Evolutionary conservation across 164 flowering plant species (phyloP).

Genomic region (Chloranthus sessilifolius): DNA sequence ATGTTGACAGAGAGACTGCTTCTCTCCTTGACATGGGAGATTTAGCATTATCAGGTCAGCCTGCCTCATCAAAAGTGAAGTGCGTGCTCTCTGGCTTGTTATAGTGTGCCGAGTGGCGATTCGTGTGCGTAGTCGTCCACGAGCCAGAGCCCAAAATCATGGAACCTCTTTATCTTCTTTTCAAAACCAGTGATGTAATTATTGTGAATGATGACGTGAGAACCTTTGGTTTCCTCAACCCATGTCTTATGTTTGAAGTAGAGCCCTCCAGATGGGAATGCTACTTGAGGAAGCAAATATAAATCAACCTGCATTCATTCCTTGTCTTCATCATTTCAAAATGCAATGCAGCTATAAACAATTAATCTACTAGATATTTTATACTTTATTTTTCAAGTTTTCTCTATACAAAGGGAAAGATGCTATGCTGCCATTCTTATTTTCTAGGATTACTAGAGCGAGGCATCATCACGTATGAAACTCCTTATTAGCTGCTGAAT

Average conservation of each 20-base stretch:
- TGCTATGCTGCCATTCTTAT: too few species aligned
- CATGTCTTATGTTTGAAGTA: constrained; percentile 95
- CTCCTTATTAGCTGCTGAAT: too few species aligned
- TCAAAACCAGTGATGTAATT: constrained; percentile 86
- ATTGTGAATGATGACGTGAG: constrained; percentile 82
- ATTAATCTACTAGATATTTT: too few species aligned
- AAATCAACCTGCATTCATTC: constrained; percentile 80
- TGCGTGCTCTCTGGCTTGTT: too few species aligned
- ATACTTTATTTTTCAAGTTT: too few species aligned
- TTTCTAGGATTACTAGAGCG: too few species aligned
- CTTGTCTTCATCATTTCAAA: neutral
- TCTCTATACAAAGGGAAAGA: too few species aligned
- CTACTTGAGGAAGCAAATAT: constrained; percentile 81
- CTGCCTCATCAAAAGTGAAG: too few species aligned
- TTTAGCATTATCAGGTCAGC: too few species aligned
- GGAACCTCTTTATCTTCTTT: constrained; percentile 88
- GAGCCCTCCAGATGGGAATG: constrained; percentile 91
- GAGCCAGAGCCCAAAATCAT: constrained; percentile 78
- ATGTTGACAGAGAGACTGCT: too few species aligned
- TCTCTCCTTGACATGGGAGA: too few species aligned
- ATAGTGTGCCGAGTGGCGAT: constrained; percentile 77
- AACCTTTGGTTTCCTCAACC: constrained; percentile 84
- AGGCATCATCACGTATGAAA: too few species aligned
- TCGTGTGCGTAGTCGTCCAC: constrained; percentile 74
- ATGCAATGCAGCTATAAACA: constrained; percentile 1